Conservation (phyloP, 345 rosid genomes). For the Aquilaria sinensis region DNA sequence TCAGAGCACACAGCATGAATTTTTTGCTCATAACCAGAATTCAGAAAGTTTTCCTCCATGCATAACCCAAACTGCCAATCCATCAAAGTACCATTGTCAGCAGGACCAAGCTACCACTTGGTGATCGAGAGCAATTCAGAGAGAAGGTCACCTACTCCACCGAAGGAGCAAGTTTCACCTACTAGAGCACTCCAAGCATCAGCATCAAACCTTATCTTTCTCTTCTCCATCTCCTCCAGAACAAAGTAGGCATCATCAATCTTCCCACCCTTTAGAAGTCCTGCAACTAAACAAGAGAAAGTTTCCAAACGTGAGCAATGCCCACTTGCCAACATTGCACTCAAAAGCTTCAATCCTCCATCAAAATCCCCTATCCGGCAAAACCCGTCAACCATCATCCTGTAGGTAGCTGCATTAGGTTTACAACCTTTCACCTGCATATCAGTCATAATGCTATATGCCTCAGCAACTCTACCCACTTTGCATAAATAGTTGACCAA, state of each 20-base stretch:
- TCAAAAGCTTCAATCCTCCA: constrained; percentile 63
- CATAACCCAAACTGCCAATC: too few relatives aligned
- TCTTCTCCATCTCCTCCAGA: constrained; percentile 70
- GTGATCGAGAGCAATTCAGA: constrained; percentile 28
- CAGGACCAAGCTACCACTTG: too few relatives aligned
- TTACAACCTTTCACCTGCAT: constrained; percentile 74
- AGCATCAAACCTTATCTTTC: constrained; percentile 41
- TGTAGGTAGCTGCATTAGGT: constrained; percentile 85
- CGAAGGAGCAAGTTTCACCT: constrained; percentile 28
- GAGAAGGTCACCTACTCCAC: constrained; percentile 31
- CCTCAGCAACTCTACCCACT: constrained; percentile 52
- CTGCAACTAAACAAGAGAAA: constrained; percentile 40
- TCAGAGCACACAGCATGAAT: too few relatives aligned
- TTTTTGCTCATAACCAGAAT: too few relatives aligned
- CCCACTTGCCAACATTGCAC: constrained; percentile 55
- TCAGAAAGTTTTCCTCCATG: too few relatives aligned
- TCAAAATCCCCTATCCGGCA: constrained; percentile 57
- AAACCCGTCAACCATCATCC: constrained; percentile 84
- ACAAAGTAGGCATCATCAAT: constrained; percentile 56
- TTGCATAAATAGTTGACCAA: constrained; percentile 64
- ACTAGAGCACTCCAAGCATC: constrained; percentile 51
- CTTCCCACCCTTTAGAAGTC: constrained; percentile 49
- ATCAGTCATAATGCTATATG: constrained; percentile 52
- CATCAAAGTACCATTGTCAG: too few relatives aligned
- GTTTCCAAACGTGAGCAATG: constrained; percentile 61